phyloP scores from a whole-genome alignment of 345 rosid species.

The Litchi chinensis region DNA sequence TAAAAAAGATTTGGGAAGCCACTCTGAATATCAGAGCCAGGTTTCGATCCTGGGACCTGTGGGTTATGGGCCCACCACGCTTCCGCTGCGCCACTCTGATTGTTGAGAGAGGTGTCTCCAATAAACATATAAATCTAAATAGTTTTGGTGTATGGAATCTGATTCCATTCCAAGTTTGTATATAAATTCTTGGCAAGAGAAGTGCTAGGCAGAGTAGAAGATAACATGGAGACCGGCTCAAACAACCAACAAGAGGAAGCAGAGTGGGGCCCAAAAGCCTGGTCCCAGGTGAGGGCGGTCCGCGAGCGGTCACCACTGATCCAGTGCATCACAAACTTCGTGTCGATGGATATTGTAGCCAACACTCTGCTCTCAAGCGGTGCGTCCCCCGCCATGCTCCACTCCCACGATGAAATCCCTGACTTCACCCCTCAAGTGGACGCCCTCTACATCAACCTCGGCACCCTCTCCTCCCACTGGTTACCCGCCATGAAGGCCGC shows the following conservation, averaged over 20 bases:
- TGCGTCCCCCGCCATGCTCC: conserved; percentile 95
- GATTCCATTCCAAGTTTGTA: too few relatives aligned
- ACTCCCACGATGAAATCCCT: conserved; percentile 62
- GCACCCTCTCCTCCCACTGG: conserved; percentile 76
- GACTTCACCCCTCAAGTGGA: conserved; percentile 72
- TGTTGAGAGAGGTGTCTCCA: not conserved
- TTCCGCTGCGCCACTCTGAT: conserved; percentile 94
- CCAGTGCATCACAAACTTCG: conserved; percentile 94
- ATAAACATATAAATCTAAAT: too few relatives aligned
- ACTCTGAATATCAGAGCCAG: conserved; percentile 49
- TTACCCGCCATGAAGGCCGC: conserved; percentile 80
- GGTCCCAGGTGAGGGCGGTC: conserved; percentile 49
- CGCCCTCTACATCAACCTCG: conserved; percentile 79
- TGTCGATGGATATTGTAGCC: conserved; percentile 90
- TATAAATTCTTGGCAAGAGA: too few relatives aligned
- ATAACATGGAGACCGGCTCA: not conserved
- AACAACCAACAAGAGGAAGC: not conserved
- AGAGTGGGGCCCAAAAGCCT: conserved; percentile 43
- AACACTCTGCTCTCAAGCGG: conserved; percentile 86
- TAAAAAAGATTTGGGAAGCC: too few relatives aligned
- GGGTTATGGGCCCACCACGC: conserved; percentile 90
- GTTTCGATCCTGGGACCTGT: conserved; percentile 89
- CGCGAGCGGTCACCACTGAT: conserved; percentile 63
- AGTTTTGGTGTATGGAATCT: too few relatives aligned
- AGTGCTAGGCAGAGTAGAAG: not conserved